phyloP scores from a whole-genome alignment of 2,329 filamentous ascomycete species.

The Epicoccum nigrum region DNA sequence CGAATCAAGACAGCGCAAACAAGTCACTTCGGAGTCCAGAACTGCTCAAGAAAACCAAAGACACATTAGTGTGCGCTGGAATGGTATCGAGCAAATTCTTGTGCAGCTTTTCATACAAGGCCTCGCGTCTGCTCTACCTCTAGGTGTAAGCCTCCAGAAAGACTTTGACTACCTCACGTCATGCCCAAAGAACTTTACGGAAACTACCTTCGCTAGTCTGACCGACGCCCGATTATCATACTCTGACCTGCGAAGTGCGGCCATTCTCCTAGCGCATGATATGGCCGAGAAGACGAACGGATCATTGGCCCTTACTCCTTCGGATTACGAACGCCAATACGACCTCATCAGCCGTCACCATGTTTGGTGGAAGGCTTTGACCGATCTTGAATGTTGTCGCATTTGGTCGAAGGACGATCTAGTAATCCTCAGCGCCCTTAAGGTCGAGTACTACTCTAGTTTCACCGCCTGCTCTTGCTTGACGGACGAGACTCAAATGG shows the following conservation, averaged over 20 bases:
- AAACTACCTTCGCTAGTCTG: slow-evolving; percentile 9
- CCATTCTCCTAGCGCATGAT: slow-evolving; percentile 9
- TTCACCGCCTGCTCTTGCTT: slow-evolving; percentile 15
- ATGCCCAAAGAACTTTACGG: slow-evolving; percentile 3
- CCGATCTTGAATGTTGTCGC: slow-evolving; percentile 1
- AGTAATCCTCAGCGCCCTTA: slow-evolving; percentile 21
- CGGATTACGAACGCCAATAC: slow-evolving; percentile 5
- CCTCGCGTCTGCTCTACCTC: slow-evolving; percentile 21
- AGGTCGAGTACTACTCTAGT: slow-evolving; percentile 19
- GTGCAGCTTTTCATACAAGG: slow-evolving; percentile 23
- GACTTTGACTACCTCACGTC: slow-evolving; percentile 7
- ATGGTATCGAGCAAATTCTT: slow-evolving; percentile 20
- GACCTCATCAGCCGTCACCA: slow-evolving; percentile 1
- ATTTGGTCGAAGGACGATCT: slow-evolving; percentile 4
- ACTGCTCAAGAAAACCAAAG: not conserved
- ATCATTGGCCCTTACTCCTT: not conserved
- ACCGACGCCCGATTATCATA: slow-evolving; percentile 12
- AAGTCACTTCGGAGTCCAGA: not conserved
- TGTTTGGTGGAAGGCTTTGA: slow-evolving; percentile 10
- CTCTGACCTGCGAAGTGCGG: slow-evolving; percentile 18
- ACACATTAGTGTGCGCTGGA: not conserved
- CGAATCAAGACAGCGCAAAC: slow-evolving; percentile 5
- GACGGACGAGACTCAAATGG: slow-evolving; percentile 11
- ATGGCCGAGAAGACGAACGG: slow-evolving; percentile 8
- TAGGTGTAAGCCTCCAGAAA: slow-evolving; percentile 14